Evolutionary conservation across 257 asterid species (phyloP), one percentile per base, ranked within the genome.

Genomic region (Misopates orontium): DNA sequence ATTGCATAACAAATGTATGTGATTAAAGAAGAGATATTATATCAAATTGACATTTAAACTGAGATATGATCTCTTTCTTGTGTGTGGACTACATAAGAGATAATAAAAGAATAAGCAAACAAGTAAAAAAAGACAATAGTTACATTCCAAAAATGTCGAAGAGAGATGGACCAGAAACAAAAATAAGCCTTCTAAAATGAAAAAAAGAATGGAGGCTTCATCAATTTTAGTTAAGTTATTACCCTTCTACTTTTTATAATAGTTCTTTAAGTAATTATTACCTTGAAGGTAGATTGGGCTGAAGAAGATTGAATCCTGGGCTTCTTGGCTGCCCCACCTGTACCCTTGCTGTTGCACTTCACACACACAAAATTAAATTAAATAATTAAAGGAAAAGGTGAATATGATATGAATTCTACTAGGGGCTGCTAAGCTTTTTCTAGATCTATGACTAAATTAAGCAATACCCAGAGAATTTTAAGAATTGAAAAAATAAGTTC

Each of bases 211-310:
- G 36, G 36, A 7, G 3, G 3, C 36, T 2, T 28, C 52, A 45
- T 9, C 51, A 45, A 16, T 45, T 16, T 15, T 1, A 44, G 19
- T 28, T 67, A 16, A 52, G 15, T 11, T 71, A 40, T 75, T n/a
- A n/a, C n/a, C n/a, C n/a, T n/a, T n/a, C n/a, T n/a, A n/a, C n/a
- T n/a, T n/a, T n/a, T n/a, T n/a, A n/a, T n/a, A n/a, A n/a, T n/a
- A n/a, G n/a, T n/a, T n/a, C n/a, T n/a, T n/a, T n/a, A n/a, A n/a
- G n/a, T n/a, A n/a, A n/a, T n/a, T n/a, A n/a, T n/a, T 78, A 83
- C 97, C 97, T 89, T 89, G 76, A 85, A 80, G 58, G 84, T 77
- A 40, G 90, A 66, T 48, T 85, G 93, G 49, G 84, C 69, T 59
- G 91, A 77, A 69, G 84, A 71, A 56, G 83, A 72, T 76, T 85